Evolutionary conservation across 1,139 yeast genomes (phyloP).

Genomic region (Suhomyces coccinellae): DNA sequence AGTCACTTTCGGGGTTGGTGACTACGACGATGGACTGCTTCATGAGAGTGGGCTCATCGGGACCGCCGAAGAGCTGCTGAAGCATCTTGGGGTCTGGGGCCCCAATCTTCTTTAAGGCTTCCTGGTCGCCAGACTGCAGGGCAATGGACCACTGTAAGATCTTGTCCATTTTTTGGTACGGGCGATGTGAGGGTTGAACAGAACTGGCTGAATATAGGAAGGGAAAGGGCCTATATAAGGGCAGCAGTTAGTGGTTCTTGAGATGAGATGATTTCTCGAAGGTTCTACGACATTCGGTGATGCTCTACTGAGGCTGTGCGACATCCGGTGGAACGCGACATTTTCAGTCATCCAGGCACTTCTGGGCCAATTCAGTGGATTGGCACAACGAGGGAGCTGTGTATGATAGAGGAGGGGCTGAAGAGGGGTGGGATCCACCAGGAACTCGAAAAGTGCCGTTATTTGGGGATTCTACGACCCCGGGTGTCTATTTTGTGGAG

Average conservation of each 20-base stretch:
- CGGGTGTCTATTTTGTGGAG: too few species aligned
- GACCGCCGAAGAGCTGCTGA: conserved; percentile 76
- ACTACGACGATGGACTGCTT: conserved; percentile 67
- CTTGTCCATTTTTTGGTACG: conserved; percentile 64
- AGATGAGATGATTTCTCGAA: conserved; percentile 9
- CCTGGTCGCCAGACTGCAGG: conserved; percentile 67
- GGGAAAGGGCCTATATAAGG: not conserved
- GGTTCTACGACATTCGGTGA: conserved; percentile 12
- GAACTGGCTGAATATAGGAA: not conserved
- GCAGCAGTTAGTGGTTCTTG: not conserved
- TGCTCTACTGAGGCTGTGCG: not conserved
- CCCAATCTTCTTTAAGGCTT: conserved; percentile 59
- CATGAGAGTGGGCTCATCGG: conserved; percentile 88
- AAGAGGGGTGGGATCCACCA: too few species aligned
- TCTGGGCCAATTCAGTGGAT: too few species aligned
- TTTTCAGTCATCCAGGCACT: not conserved
- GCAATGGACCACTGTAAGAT: conserved; percentile 90
- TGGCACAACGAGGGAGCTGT: too few species aligned
- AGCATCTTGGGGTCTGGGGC: conserved; percentile 76
- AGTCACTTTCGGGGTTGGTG: conserved; percentile 57
- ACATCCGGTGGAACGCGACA: conserved; percentile 1
- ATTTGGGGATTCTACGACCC: too few species aligned
- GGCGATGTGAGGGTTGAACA: too few species aligned
- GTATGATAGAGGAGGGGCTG: too few species aligned
- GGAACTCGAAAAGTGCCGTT: too few species aligned